These are phyloP conservation scores for Groenewaldozyma sp. DNA, from an alignment of 1,139 yeast genomes.

Conservation along the genomic window DNA sequence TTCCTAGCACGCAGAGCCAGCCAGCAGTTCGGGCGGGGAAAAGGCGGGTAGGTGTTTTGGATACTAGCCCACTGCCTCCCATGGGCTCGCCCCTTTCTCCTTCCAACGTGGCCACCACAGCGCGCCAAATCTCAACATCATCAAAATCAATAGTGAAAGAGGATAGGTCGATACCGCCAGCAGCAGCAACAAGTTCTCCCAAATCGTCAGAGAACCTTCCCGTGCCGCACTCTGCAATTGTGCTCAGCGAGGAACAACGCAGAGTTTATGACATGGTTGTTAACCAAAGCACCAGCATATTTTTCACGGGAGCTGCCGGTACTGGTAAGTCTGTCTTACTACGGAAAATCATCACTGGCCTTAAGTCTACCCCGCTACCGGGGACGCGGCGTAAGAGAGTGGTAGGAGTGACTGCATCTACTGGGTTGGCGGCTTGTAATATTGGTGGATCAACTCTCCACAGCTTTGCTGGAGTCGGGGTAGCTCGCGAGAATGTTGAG, in stretches of 20 bases:
- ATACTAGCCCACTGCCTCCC: too few species aligned
- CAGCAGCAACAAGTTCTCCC: background rate
- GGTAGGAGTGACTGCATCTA: conserved; percentile 84
- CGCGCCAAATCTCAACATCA: too few species aligned
- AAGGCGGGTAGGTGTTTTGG: too few species aligned
- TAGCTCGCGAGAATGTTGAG: conserved; percentile 47
- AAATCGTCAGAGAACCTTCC: too few species aligned
- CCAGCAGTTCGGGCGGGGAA: too few species aligned
- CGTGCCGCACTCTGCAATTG: conserved; percentile 11
- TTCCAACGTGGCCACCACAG: too few species aligned
- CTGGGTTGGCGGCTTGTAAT: conserved; percentile 86
- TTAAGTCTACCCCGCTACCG: conserved; percentile 35
- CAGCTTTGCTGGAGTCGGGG: conserved; percentile 68
- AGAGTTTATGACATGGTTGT: conserved; percentile 56
- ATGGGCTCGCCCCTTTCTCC: too few species aligned
- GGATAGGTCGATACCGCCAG: background rate
- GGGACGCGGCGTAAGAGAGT: conserved; percentile 22
- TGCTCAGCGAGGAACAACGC: conserved; percentile 61
- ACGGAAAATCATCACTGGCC: conserved; percentile 54
- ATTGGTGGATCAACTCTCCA: conserved; percentile 83
- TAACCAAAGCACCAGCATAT: conserved; percentile 44
- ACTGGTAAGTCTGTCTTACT: conserved; percentile 32
- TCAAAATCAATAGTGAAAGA: conserved; percentile 2
- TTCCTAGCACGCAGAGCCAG: too few species aligned
- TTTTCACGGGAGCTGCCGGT: conserved; percentile 27